Conservation (phyloP, 208 protist species). For the Crithidia sp. region DNA sequence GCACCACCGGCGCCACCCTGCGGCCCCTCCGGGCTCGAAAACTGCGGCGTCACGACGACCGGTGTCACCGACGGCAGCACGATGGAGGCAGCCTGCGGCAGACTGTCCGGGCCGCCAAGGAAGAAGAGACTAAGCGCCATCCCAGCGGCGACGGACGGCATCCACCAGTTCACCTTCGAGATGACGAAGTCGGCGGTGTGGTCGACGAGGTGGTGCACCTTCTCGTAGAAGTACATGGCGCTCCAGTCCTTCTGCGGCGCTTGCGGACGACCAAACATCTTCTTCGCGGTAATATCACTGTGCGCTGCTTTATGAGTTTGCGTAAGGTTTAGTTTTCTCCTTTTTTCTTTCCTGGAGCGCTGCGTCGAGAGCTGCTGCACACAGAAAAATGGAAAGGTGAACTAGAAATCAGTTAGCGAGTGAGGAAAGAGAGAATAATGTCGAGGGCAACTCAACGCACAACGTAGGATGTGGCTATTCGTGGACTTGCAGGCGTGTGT, state of each 20-base stretch:
- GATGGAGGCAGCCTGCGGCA: slow-evolving; percentile 54
- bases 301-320: too few relatives aligned
- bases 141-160: slow-evolving; percentile 74
- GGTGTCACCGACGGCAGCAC: slow-evolving; percentile 56
- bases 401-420: too few relatives aligned
- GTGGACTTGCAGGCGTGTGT: too few relatives aligned
- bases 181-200: slow-evolving; percentile 78
- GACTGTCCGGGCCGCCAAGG: slow-evolving; percentile 68
- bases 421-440: not conserved
- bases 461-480: too few relatives aligned
- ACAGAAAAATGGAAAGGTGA: too few relatives aligned
- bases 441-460: not conserved
- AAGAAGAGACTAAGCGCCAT: slow-evolving; percentile 80
- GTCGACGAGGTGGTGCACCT: slow-evolving; percentile 83
- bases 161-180: slow-evolving; percentile 83
- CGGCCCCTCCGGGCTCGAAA: slow-evolving; percentile 40
- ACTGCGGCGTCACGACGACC: slow-evolving; percentile 56
- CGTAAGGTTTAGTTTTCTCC: not conserved
- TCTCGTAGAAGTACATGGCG: slow-evolving; percentile 89
- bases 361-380: too few relatives aligned
- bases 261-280: slow-evolving; percentile 75
- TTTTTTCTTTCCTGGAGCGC: not conserved
- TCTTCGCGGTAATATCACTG: not conserved
- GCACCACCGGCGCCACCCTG: slow-evolving; percentile 30
- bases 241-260: slow-evolving; percentile 80